Evolutionary conservation across 208 protist species (phyloP), one percentile per base, ranked within the genome.

Genomic region (Acanthamoeba lenticulata): DNA sequence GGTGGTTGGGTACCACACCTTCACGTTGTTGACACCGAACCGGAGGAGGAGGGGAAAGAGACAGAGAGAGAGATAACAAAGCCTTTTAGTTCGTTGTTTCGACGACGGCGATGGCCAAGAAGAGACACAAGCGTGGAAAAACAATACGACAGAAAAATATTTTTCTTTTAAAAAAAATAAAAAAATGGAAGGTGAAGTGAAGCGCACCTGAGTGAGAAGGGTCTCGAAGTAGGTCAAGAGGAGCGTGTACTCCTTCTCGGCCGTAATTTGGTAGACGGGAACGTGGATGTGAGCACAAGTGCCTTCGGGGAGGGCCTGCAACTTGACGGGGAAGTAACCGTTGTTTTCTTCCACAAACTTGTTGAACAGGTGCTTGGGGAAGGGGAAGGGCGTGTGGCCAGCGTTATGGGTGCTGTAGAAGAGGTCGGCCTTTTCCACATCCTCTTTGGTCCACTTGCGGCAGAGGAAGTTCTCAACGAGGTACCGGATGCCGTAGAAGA

Each of bases 341-440:
- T 95, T 57, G 57, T 96, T 95, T 93, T 96, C 95, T 17, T 89
- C n/a, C 34, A 94, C 45, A 67, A 95, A 95, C 49, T 95, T 95
- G 52, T 32, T 21, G 57, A 96, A 95, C 1, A 96, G 89, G 57
- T 96, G 92, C 9, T 29, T 34, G 9, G 95, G 95, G 57, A 95
- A 96, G 21, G 94, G 92, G 81, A 65, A 96, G 36, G 95, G 34
- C 27, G 57, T 94, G 42, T 44, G 29, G 38, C 93, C 94, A 17
- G 90, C 94, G 40, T 95, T 95, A 77, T 96, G 95, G 27, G 95
- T 95, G 38, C 69, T 89, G 38, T 93, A 94, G 85, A 96, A 96
- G 60, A 27, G 36, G 24, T 94, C 65, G 15, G 91, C 86, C 21
- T 93, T 83, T 11, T 86, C 62, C 29, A 96, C 93, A 55, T 95